These are phyloP conservation scores for Pseudomicrostroma phylloplanum DNA, from an alignment of 1,284 basidiomycete species.

Conservation along the genomic window DNA sequence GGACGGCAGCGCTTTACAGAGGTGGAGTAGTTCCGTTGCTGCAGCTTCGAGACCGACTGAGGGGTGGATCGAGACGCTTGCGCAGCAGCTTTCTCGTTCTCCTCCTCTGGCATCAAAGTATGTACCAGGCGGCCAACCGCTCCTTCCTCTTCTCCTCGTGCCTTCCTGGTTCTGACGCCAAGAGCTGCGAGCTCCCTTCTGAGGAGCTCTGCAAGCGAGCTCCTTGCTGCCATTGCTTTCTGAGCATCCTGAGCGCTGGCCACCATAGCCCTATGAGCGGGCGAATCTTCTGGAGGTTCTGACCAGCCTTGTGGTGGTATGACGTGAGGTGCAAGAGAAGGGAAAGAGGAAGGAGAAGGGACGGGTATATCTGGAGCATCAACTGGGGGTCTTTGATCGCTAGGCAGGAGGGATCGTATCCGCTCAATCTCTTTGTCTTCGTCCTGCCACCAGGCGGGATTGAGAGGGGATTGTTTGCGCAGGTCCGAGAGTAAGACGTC, in stretches of 20 bases:
- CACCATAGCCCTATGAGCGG: not conserved
- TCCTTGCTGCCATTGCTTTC: conserved; percentile 1
- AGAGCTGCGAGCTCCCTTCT: not conserved
- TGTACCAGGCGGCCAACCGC: not conserved
- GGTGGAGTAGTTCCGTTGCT: too few relatives aligned
- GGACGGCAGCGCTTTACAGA: too few relatives aligned
- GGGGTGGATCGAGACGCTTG: not conserved
- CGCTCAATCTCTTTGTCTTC: not conserved
- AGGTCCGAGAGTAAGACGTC: not conserved
- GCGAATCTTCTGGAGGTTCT: not conserved
- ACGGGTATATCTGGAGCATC: conserved; percentile 1
- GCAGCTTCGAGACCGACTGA: too few relatives aligned
- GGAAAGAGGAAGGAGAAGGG: not conserved
- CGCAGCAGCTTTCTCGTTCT: not conserved
- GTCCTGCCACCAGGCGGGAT: not conserved
- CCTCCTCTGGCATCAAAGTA: not conserved
- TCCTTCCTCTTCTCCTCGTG: not conserved
- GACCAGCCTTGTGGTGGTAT: not conserved
- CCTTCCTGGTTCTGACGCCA: not conserved
- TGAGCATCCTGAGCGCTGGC: not conserved
- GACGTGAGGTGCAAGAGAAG: not conserved
- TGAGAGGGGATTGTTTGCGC: not conserved
- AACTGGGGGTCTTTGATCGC: not conserved
- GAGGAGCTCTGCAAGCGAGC: not conserved
- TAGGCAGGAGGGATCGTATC: not conserved